These are phyloP conservation scores for Tuber calosporum DNA, from an alignment of 495 filamentous ascomycete genomes.

Conservation along the genomic window DNA sequence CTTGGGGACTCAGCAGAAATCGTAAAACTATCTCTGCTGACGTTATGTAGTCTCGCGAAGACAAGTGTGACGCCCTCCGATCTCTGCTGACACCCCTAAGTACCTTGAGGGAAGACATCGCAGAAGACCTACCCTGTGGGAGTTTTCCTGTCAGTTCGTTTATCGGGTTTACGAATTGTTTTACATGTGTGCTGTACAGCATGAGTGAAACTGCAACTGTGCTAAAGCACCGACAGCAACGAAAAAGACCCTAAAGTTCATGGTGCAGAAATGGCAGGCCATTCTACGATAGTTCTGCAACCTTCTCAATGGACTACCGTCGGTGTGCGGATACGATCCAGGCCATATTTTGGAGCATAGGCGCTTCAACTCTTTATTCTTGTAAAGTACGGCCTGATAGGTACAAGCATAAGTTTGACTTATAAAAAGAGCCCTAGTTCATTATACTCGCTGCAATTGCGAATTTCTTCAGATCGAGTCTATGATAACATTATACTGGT, in stretches of 20 bases:
- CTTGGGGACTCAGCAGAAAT: background rate
- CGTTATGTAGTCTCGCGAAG: background rate
- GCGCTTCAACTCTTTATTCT: background rate
- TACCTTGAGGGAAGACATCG: background rate
- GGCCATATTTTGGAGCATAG: background rate
- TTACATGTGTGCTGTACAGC: background rate
- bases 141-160: background rate
- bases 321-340: background rate
- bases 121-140: background rate
- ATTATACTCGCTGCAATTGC: background rate
- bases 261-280: background rate
- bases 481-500: background rate
- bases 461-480: background rate
- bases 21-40: background rate
- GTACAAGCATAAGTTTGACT: background rate
- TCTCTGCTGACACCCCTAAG: background rate
- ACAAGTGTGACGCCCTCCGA: background rate
- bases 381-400: background rate
- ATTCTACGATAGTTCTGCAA: background rate
- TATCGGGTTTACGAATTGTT: background rate
- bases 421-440: background rate
- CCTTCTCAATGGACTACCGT: background rate
- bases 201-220: background rate
- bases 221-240: background rate
- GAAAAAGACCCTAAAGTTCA: background rate